Base-by-base conservation (phyloP, 306 rosid genomes). In the cucumber (Cucumis sativus) region DNA sequence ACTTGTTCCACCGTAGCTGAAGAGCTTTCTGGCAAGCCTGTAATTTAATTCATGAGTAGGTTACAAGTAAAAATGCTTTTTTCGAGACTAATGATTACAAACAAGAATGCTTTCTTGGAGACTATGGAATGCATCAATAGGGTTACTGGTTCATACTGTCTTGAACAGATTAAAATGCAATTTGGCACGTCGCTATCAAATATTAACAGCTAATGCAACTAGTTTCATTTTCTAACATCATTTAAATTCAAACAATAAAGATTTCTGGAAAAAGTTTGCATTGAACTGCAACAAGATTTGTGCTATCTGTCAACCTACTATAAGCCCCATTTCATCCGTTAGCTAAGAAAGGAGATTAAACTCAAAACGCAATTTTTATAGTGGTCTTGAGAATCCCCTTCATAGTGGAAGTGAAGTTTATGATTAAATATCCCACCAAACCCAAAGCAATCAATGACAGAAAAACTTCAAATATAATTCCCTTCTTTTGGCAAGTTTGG, bases 21-120 rank as follows among this genome's bases (percentile, higher is more conserved):
- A 95, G 82, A 70, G 97, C 97, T 61, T 82, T 83, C 71, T 80
- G 75, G 82, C 97, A 89, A 57, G 96, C 92, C 98, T 95, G 85
- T 63, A 58, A 74, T 54, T 64, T n/a, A 49, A 45, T 61, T 62
- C 30, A 1, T 47, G 39, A 56, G 39, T 14, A 25, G 6, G 57
- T 5, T 17, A 60, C n/a, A 25, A 47, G 4, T 16, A 16, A 15
- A 37, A 35, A 67, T 57, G 33, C 66, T 41, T 59, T 37, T 10
- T 2, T 55, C 12, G 37, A 75, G 70, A 61, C 61, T 20, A 73
- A 45, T 0, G 3, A 45, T 4, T 17, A 60, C n/a, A 23, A 56
- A 4, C 12, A 30, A 15, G 47, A 35, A 67, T 58, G 21, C 66
- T 43, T 59, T 25, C n/a, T 2, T 55, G 21, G 49, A 75, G 70